Evolutionary conservation across 805 yeast genomes (phyloP).

Genomic region (Suhomyces sp.): DNA sequence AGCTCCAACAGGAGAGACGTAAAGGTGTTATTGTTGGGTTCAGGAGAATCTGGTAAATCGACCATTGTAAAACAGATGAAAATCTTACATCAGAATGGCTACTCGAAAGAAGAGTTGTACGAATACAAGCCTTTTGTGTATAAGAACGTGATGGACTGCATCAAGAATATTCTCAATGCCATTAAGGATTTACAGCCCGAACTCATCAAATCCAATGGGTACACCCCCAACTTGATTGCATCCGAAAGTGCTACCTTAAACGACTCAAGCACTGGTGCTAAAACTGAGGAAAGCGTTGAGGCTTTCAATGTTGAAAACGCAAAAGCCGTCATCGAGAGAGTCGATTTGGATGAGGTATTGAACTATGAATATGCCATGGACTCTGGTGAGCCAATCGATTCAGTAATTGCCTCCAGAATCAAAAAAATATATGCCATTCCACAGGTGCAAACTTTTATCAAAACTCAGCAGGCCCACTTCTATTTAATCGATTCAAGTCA

Average conservation of each 20-base stretch:
- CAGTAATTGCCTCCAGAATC: conserved; percentile 47
- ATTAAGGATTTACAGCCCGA: conserved; percentile 49
- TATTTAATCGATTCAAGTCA: conserved; percentile 83
- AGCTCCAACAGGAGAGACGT: conserved; percentile 40
- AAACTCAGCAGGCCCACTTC: conserved; percentile 62
- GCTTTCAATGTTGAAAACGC: conserved; percentile 10
- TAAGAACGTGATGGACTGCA: conserved; percentile 73
- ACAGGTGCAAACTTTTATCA: conserved; percentile 54
- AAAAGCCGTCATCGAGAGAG: conserved; percentile 19
- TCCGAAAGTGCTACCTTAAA: background rate
- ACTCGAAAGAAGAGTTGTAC: conserved; percentile 62
- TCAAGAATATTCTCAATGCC: conserved; percentile 67
- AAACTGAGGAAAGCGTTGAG: conserved; percentile 9
- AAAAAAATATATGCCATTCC: conserved; percentile 53
- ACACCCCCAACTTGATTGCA: conserved; percentile 5
- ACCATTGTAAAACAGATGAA: conserved; percentile 82
- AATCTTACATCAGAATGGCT: conserved; percentile 71
- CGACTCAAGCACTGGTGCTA: conserved; percentile 1
- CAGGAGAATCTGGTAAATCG: conserved; percentile 85
- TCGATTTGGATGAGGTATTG: conserved; percentile 44
- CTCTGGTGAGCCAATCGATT: conserved; percentile 51
- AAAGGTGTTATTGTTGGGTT: conserved; percentile 76
- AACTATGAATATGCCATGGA: conserved; percentile 51
- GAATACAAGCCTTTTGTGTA: conserved; percentile 79
- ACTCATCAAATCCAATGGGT: conserved; percentile 22